phyloP scores from a whole-genome alignment of 805 yeast species.

The Spathaspora gorwiae region DNA sequence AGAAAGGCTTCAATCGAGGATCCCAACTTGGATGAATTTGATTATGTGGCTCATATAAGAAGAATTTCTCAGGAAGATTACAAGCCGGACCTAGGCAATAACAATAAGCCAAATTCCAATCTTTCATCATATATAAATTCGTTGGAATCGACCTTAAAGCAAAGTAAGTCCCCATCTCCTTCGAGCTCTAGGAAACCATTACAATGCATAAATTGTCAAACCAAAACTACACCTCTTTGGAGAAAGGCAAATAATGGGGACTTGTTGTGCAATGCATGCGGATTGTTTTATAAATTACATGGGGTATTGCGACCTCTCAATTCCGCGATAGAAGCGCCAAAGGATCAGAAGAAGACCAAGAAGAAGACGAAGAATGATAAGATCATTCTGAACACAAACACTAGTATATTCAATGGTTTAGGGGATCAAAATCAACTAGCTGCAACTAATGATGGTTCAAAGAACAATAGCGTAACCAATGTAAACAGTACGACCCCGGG shows the following conservation, averaged over 20 bases:
- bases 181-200: slow-evolving; percentile 16
- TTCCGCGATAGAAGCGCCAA: neutral
- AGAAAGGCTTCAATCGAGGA: slow-evolving; percentile 10
- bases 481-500: too few species aligned
- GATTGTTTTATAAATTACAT: slow-evolving; percentile 41
- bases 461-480: too few species aligned
- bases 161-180: slow-evolving; percentile 12
- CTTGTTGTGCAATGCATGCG: slow-evolving; percentile 43
- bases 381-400: slow-evolving; percentile 20
- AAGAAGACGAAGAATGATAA: slow-evolving; percentile 12
- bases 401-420: slow-evolving; percentile 19
- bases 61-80: slow-evolving; percentile 38
- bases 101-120: neutral
- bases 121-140: slow-evolving; percentile 33
- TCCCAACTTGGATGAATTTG: slow-evolving; percentile 37
- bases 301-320: slow-evolving; percentile 41
- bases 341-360: neutral
- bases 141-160: slow-evolving; percentile 32
- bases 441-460: too few species aligned
- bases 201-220: slow-evolving; percentile 41
- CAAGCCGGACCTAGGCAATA: neutral
- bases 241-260: slow-evolving; percentile 39
- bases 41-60: slow-evolving; percentile 43
- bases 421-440: slow-evolving; percentile 1
- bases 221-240: slow-evolving; percentile 44